Evolutionary conservation across 1,284 basidiomycete genomes (phyloP).

Genomic region (Baeospora myosura): DNA sequence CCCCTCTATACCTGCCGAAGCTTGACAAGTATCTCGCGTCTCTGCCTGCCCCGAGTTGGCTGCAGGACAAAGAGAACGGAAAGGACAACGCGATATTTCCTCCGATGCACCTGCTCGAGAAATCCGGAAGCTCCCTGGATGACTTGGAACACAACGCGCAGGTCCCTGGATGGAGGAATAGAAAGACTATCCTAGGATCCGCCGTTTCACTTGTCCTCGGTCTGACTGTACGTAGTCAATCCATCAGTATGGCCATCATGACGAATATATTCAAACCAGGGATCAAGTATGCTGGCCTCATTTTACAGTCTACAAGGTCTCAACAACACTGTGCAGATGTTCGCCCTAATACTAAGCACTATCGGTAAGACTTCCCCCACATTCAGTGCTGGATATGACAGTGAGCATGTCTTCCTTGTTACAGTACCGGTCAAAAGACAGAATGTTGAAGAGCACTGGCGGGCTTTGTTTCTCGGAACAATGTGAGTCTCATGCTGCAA

Average conservation of each 20-base stretch:
- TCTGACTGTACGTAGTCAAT: constrained; percentile 37
- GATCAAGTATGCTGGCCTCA: constrained; percentile 57
- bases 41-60: constrained; percentile 34
- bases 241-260: constrained; percentile 5
- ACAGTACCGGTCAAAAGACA: constrained; percentile 37
- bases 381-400: neutral
- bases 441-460: constrained; percentile 40
- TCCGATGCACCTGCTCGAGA: constrained; percentile 50
- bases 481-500: constrained; percentile 38
- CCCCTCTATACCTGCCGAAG: constrained; percentile 49
- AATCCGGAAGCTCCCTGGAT: constrained; percentile 41
- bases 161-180: constrained; percentile 47
- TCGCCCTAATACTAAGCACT: constrained; percentile 60
- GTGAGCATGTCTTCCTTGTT: neutral
- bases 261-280: constrained; percentile 31
- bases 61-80: constrained; percentile 15
- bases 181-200: constrained; percentile 42
- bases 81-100: constrained; percentile 40
- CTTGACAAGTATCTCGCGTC: constrained; percentile 50
- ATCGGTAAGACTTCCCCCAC: constrained; percentile 35
- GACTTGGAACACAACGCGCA: constrained; percentile 51
- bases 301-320: constrained; percentile 66
- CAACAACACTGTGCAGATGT: constrained; percentile 61
- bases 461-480: constrained; percentile 52
- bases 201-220: constrained; percentile 37